Evolutionary conservation across 2,329 filamentous ascomycete genomes (phyloP), one percentile per base, ranked within the genome.

Genomic region (Colletotrichum horii): DNA sequence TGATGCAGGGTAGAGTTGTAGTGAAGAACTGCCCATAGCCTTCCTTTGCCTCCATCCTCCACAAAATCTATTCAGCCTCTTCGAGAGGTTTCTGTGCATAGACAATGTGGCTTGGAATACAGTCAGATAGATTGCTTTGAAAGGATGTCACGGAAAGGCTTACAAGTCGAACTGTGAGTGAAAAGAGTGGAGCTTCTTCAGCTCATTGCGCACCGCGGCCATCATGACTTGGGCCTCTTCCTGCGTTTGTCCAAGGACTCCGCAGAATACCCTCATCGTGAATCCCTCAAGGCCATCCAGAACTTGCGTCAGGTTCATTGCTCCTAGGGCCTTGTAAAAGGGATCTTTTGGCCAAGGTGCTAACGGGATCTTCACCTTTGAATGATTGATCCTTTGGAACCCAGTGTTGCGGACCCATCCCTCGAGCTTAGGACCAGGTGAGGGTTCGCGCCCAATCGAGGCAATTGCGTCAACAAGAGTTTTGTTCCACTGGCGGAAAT

Each of bases 311-410:
- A 78, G 66, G 38, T 83, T 84, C 56, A 61, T 34, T 30, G 16
- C 9, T 2, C 28, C 28, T 7, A 61, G 56, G 4, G 11, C 16
- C 28, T 61, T 32, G 19, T 32, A n/a, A 26, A 14, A 12, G 15
- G 28, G 28, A 22, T 61, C 56, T 30, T 32, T 34, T 12, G 28
- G 56, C 56, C 28, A 61, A 19, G 19, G 56, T n/a, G 26, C 28
- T 2, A 61, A 2, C 2, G 28, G 56, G 19, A 60, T 30, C 6
- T n/a, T 30, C 9, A 30, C 16, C n/a, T 60, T 60, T 4, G 79
- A 77, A 68, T 85, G 81, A 1, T 79, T 80, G 15, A 85, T 74
- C 22, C 82, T 75, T 1, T 75, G 62, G 70, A 88, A 88, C 0
- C 87, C 86, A 3, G 81, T 80, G 6, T 83, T 81, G 6, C 75